A percentile compares a stretch with the other conserved stretches of the same genome.
phyloP scores from a whole-genome alignment of 31 red algal species.

The Porphyra umbilicalis region DNA sequence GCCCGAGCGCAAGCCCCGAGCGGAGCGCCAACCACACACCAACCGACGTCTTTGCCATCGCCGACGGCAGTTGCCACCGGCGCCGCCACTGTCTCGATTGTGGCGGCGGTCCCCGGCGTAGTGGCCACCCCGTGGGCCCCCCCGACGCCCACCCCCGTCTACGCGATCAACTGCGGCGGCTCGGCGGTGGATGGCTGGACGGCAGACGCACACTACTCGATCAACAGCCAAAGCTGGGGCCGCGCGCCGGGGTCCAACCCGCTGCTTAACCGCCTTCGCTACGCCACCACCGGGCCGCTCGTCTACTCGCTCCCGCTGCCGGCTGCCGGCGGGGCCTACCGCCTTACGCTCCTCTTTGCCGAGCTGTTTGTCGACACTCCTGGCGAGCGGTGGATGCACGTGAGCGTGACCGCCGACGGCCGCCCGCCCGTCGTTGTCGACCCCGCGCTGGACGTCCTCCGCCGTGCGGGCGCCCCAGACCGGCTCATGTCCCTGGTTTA shows the following conservation, averaged over 20 bases:
- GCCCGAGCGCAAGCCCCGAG: no score
- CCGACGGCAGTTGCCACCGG: no score
- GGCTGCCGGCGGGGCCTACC: not conserved
- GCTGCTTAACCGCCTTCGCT: not conserved
- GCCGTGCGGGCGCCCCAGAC: not conserved
- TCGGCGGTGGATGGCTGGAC: not conserved
- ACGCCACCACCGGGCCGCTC: not conserved
- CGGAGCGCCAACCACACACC: no score
- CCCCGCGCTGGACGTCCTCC: not conserved
- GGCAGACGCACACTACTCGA: not conserved
- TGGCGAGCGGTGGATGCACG: not conserved
- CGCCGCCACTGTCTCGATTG: no score
- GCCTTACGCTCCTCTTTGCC: not conserved
- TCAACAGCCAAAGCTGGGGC: not conserved
- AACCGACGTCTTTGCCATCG: no score
- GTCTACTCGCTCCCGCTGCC: not conserved
- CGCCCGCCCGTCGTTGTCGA: not conserved
- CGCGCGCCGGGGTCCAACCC: not conserved
- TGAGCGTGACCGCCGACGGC: not conserved
- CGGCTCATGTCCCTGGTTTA: not conserved
- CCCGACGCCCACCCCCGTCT: not conserved
- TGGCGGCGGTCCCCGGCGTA: no score
- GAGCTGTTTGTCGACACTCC: not conserved
- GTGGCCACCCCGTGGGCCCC: no score
- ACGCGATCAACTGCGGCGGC: not conserved